phyloP scores from a whole-genome alignment of 2,329 filamentous ascomycete genomes.

The Furcasterigmium sp. region DNA sequence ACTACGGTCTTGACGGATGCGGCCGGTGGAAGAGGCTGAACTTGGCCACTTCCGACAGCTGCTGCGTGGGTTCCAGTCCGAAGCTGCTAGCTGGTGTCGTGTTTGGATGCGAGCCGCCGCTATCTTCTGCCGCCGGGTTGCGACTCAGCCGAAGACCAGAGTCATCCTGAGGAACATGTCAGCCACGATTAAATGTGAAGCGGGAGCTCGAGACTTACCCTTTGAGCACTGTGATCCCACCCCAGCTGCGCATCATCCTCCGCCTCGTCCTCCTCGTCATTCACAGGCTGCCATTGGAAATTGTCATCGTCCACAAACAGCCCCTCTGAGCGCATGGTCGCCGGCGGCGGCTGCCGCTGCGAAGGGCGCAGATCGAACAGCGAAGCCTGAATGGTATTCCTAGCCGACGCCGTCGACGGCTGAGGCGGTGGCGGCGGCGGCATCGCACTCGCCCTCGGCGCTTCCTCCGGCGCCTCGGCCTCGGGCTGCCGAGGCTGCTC shows the following conservation, averaged over 20 bases:
- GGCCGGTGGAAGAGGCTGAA: slow-evolving; percentile 31
- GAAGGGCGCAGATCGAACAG: slow-evolving; percentile 44
- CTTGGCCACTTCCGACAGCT: slow-evolving; percentile 59
- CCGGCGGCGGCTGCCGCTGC: slow-evolving; percentile 44
- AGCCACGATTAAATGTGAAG: slow-evolving; percentile 13
- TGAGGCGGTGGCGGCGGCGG: slow-evolving; percentile 22
- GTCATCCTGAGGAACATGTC: slow-evolving; percentile 32
- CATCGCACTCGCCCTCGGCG: slow-evolving; percentile 18
- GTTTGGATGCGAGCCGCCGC: slow-evolving; percentile 13
- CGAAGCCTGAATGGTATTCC: slow-evolving; percentile 3
- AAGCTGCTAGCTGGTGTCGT: slow-evolving; percentile 14
- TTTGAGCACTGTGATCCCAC: slow-evolving; percentile 67
- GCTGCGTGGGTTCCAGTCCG: slow-evolving; percentile 65
- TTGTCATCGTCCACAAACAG: slow-evolving; percentile 72
- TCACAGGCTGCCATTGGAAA: slow-evolving; percentile 63
- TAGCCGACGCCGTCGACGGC: slow-evolving; percentile 4
- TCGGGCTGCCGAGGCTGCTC: slow-evolving; percentile 14
- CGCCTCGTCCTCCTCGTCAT: slow-evolving; percentile 52
- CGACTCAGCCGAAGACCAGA: slow-evolving; percentile 38
- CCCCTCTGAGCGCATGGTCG: slow-evolving; percentile 58
- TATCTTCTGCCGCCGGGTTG: slow-evolving; percentile 17
- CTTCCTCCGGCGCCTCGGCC: not conserved
- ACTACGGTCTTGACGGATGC: no score
- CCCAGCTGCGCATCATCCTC: slow-evolving; percentile 63
- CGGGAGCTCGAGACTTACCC: slow-evolving; percentile 36